Percentiles rank a stretch among this genome's conserved stretches.
phyloP scores from a whole-genome alignment of 257 asterid genomes.

The Ehretia macrophylla region DNA sequence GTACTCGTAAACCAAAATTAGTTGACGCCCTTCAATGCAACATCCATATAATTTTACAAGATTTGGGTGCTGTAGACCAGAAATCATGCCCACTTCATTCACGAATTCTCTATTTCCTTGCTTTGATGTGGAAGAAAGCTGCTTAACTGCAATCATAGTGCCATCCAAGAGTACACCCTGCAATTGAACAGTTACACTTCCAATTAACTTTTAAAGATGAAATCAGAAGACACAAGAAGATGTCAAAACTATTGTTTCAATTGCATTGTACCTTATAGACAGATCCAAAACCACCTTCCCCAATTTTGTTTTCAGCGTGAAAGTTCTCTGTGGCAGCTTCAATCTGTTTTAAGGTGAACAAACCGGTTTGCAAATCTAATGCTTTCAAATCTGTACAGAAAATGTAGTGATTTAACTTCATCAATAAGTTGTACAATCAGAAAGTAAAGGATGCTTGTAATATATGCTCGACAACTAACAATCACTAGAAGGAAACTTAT shows the following conservation, averaged over 20 bases:
- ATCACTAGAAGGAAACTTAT: too few species aligned
- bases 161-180: neutral
- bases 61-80: slow-evolving; percentile 2
- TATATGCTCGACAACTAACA: too few species aligned
- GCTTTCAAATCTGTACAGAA: neutral
- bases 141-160: slow-evolving; percentile 1
- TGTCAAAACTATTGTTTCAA: too few species aligned
- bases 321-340: neutral
- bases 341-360: slow-evolving; percentile 3
- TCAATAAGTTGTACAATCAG: too few species aligned
- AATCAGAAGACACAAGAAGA: neutral
- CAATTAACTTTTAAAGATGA: neutral
- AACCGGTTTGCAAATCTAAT: neutral
- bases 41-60: slow-evolving; percentile 1
- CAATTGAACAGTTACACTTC: neutral
- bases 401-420: neutral
- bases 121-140: slow-evolving; percentile 2
- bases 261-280: slow-evolving; percentile 3
- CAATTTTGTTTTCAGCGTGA: slow-evolving; percentile 3
- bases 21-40: neutral
- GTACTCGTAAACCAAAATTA: slow-evolving; percentile 1
- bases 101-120: neutral
- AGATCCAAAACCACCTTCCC: slow-evolving; percentile 9
- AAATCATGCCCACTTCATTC: slow-evolving; percentile 1
- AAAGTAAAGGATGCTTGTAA: too few species aligned